These are phyloP conservation scores for Coemansia pectinata DNA, from an alignment of 192 early-diverging fungal species.

Conservation along the genomic window DNA sequence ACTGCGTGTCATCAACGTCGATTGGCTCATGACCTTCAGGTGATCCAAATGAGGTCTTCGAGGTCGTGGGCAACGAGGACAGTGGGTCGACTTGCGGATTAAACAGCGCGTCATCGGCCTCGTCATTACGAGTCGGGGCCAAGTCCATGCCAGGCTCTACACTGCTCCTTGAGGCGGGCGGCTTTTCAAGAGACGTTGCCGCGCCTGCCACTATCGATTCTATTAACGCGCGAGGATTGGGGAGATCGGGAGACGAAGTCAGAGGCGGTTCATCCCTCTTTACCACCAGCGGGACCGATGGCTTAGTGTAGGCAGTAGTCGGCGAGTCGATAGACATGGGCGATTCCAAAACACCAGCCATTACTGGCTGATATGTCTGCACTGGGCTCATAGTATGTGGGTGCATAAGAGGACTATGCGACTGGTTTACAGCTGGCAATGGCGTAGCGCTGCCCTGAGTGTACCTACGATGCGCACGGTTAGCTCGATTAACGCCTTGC, in stretches of 20 bases:
- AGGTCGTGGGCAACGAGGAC: conserved; percentile 1
- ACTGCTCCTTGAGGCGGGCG: background rate
- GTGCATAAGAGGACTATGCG: background rate
- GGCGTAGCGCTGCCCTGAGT: background rate
- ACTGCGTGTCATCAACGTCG: background rate
- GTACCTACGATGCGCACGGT: background rate
- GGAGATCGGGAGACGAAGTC: background rate
- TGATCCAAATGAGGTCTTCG: background rate
- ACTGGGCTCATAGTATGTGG: background rate
- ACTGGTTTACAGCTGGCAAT: background rate
- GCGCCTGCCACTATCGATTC: background rate
- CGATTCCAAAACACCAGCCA: conserved; percentile 6
- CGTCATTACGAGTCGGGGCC: background rate
- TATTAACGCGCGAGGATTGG: background rate
- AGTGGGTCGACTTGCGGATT: conserved; percentile 10
- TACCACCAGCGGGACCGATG: background rate
- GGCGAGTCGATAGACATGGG: conserved; percentile 9
- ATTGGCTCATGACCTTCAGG: background rate
- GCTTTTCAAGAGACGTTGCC: background rate
- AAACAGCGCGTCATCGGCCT: conserved; percentile 8
- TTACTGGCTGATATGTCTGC: background rate
- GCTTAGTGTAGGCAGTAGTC: background rate
- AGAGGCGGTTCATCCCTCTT: background rate
- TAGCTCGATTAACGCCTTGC: background rate
- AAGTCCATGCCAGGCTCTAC: background rate